Base-by-base conservation (phyloP, 1,284 basidiomycete genomes). In the Ustilago cynodontis region DNA sequence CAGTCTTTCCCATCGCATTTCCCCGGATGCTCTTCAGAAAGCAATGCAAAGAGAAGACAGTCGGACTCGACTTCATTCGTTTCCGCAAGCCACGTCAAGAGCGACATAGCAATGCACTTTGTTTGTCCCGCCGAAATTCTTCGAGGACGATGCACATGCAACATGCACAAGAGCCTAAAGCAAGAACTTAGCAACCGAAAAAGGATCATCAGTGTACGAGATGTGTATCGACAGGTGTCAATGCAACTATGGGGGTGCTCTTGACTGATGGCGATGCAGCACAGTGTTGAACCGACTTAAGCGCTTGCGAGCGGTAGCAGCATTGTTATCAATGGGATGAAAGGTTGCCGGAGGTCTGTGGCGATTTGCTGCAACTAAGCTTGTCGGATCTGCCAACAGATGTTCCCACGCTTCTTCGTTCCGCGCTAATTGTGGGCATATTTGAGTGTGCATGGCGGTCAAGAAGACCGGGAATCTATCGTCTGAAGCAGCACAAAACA, bases 31-130 rank as follows among this genome's bases (percentile, higher is more conserved):
- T 49, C 9, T 51, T 39, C 26, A 49, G 62, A 31, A 55, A 59
- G 26, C 16, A 33, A 26, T 20, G 31, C 52, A 10, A 35, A 24
- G 29, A 22, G 18, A n/a, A 47, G 16, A 57, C 39, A 58, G 33
- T 71, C 62, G 68, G 51, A 26, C 20, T 71, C 68, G 68, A 57
- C 39, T 71, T 65, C 61, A 64, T 64, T 56, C 43, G 20, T 43
- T 45, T 39, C n/a, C 45, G 56, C 60, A 54, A 41, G 39, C 41
- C 26, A 39, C 13, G 16, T 14, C 37, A 4, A 24, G n/a, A 24
- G 31, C 3, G 20, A 45, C 7, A 26, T 5, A 31, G 28, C 7
- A 31, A 31, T n/a, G 29, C 7, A 16, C 45, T 62, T 55, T 68
- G 60, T 68, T 62, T 68, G 66, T 59, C 60, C 66, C 66, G 59